Evolutionary conservation across 202 grass and related monocot species (phyloP), one percentile per base, ranked within the genome.

Genomic region (Dendrocalamus latiflorus): DNA sequence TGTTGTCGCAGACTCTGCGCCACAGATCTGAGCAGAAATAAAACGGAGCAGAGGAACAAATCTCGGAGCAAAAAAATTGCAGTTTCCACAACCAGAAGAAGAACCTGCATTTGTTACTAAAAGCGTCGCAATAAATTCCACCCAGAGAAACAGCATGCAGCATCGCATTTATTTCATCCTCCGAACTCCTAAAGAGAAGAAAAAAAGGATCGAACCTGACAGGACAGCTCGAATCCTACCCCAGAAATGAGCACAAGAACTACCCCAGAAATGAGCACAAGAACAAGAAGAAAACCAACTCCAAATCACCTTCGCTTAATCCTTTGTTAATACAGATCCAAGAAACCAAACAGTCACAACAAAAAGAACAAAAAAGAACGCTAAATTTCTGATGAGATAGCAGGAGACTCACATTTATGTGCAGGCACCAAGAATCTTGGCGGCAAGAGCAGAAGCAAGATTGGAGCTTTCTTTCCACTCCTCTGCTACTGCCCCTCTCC

Each of bases 91-190:
- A 20, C 37, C 69, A 84, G 88, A 64, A 70, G 6, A 83, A 61
- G 75, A 84, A 87, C 75, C 84, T 90, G 84, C 84, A 90, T 90
- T 87, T 63, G 89, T 62, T 75, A 49, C 80, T 70, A 84, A 83
- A 79, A 76, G 60, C 42, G 70, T 61, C 62, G 79, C 74, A 82
- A 86, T 83, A 90, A 90, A 90, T 86, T 83, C 75, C 12, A 5
- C n/a, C 25, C 61, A 90, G 62, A 83, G 84, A 55, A 90, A 62
- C 67, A 36, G 79, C 59, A 81, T 25, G 68, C 7, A 48, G 57
- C 42, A 58, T 67, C 88, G 61, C 84, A 90, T 90, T 90, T 80
- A 90, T 47, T 86, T 43, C 84, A 61, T 39, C 74, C 75, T 63
- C 37, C 53, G 60, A 86, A 55, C 72, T 83, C 65, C 16, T 0